These are phyloP conservation scores for Claviceps africana DNA, from an alignment of 2,329 filamentous ascomycete genomes.

Conservation along the genomic window DNA sequence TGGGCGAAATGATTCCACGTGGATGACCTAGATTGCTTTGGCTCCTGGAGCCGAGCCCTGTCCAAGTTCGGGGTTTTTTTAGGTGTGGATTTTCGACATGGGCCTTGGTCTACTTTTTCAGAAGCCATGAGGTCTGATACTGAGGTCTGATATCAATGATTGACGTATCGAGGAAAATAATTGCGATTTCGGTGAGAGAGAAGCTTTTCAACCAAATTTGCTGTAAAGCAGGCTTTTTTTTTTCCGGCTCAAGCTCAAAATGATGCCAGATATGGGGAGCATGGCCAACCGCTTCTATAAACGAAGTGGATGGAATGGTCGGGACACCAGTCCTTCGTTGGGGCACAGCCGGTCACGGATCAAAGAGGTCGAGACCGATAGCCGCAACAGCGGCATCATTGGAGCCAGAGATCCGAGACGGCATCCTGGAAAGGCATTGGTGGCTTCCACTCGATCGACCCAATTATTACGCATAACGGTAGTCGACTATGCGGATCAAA, in stretches of 20 bases:
- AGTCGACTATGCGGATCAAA: neutral
- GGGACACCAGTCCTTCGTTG: neutral
- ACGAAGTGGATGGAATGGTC: too few species aligned
- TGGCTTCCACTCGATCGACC: neutral
- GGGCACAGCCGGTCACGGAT: neutral
- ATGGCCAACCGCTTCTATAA: too few species aligned
- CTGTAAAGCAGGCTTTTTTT: neutral
- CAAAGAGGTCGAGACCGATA: conserved; percentile 2
- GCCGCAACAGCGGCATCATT: conserved; percentile 1
- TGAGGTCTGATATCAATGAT: too few species aligned
- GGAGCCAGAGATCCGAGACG: neutral
- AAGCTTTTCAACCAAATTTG: neutral
- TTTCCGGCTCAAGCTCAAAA: neutral
- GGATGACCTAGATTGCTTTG: neutral
- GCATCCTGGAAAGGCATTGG: neutral
- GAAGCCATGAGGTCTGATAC: neutral
- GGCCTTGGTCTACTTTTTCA: neutral
- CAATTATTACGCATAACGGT: neutral
- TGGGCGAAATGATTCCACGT: conserved; percentile 11
- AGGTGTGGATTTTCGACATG: neutral
- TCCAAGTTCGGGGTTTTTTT: neutral
- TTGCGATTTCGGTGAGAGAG: neutral
- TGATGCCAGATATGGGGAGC: neutral
- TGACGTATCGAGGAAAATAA: too few species aligned
- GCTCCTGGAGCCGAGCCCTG: neutral